Conservation (phyloP, 129 eudicot genomes). For the Logfia minima region DNA sequence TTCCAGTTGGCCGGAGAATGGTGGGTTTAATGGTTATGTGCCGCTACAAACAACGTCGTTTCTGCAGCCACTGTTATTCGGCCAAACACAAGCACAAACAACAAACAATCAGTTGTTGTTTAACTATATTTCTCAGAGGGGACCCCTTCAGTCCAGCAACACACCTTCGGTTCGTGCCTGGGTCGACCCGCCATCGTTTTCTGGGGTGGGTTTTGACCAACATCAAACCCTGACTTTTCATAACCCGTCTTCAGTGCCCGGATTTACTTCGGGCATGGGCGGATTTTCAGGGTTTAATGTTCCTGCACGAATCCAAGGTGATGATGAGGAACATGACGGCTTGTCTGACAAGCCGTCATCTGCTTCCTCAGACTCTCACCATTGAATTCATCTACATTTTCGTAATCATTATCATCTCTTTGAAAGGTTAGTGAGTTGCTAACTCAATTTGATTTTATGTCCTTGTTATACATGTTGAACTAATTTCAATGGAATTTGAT, state of each 20-base stretch:
- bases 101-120: conserved; percentile 46
- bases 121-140: conserved; percentile 69
- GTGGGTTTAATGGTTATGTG: conserved; percentile 45
- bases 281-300: conserved; percentile 69
- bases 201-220: conserved; percentile 31
- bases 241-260: conserved; percentile 54
- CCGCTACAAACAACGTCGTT: conserved; percentile 36
- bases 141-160: conserved; percentile 99
- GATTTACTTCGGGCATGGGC: conserved; percentile 44
- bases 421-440: conserved; percentile 35
- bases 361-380: conserved; percentile 94
- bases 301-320: conserved; percentile 92
- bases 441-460: not conserved
- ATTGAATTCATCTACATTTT: conserved; percentile 45
- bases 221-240: conserved; percentile 41
- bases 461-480: not conserved
- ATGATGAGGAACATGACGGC: conserved; percentile 90
- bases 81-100: conserved; percentile 42
- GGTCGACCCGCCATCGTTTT: conserved; percentile 56
- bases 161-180: conserved; percentile 85
- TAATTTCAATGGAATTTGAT: not conserved
- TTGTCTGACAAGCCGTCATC: conserved; percentile 84
- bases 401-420: conserved; percentile 21
- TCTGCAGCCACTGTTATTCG: conserved; percentile 64
- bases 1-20: conserved; percentile 57